These are phyloP conservation scores for Pichia kluyveri DNA, from an alignment of 805 yeast genomes.

Conservation along the genomic window DNA sequence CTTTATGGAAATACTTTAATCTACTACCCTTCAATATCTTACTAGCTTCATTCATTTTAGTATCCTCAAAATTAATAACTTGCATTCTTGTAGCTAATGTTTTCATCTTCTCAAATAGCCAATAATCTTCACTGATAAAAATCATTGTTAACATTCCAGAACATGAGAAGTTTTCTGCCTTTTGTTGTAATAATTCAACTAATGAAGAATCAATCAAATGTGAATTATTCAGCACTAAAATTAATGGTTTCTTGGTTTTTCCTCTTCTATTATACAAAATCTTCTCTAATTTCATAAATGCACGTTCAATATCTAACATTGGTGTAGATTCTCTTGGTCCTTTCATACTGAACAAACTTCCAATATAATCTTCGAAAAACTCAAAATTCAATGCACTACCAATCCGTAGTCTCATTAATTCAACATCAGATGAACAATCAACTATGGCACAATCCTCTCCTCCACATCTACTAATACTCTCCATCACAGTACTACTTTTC, in stretches of 20 bases:
- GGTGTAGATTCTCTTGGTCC: conserved; percentile 87
- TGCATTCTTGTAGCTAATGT: conserved; percentile 67
- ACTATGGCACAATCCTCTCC: conserved; percentile 60
- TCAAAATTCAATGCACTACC: conserved; percentile 70
- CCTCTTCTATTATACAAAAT: conserved; percentile 48
- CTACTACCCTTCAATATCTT: conserved; percentile 47
- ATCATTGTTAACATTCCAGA: conserved; percentile 58
- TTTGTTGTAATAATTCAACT: conserved; percentile 71
- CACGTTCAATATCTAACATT: conserved; percentile 71
- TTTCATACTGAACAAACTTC: conserved; percentile 67
- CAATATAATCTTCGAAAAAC: conserved; percentile 74
- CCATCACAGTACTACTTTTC: conserved; percentile 65
- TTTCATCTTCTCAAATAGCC: conserved; percentile 75
- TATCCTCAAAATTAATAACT: conserved; percentile 58
- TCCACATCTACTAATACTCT: conserved; percentile 54
- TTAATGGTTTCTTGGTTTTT: conserved; percentile 43
- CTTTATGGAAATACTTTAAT: conserved; percentile 30
- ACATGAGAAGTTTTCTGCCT: conserved; percentile 71
- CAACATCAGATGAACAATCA: conserved; percentile 84
- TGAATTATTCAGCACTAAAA: conserved; percentile 62
- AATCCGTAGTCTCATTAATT: conserved; percentile 64
- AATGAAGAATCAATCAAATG: conserved; percentile 69
- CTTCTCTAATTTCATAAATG: conserved; percentile 65
- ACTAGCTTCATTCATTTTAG: conserved; percentile 45
- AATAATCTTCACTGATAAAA: conserved; percentile 77